Evolutionary conservation across 2,329 filamentous ascomycete genomes (phyloP).

Genomic region (Aspergillus fischeri): DNA sequence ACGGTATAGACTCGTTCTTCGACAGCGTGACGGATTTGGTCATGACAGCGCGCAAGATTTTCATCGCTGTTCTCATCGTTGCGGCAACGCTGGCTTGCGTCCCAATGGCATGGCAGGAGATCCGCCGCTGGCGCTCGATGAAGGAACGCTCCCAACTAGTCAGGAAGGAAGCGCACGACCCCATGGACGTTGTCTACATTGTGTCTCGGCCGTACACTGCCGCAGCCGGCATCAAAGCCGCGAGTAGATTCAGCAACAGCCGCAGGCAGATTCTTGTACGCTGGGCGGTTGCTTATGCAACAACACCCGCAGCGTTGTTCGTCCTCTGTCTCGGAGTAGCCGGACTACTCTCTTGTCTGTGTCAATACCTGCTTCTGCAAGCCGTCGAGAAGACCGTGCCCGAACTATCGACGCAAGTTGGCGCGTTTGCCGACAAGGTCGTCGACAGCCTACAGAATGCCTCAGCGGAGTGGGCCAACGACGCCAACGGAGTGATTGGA

Average conservation of each 20-base stretch:
- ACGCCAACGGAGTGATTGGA: slow-evolving; percentile 68
- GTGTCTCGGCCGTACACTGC: slow-evolving; percentile 76
- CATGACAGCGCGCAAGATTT: slow-evolving; percentile 66
- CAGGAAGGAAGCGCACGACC: slow-evolving; percentile 63
- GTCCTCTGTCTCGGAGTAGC: slow-evolving; percentile 77
- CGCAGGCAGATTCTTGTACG: slow-evolving; percentile 69
- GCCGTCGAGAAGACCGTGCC: slow-evolving; percentile 72
- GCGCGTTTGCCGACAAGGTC: slow-evolving; percentile 73
- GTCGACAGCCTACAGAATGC: slow-evolving; percentile 67
- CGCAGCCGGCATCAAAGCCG: slow-evolving; percentile 64
- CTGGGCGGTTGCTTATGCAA: slow-evolving; percentile 85
- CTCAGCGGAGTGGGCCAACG: slow-evolving; percentile 70
- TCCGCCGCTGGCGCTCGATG: slow-evolving; percentile 70
- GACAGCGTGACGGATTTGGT: slow-evolving; percentile 63
- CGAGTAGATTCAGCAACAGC: slow-evolving; percentile 58
- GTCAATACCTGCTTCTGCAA: slow-evolving; percentile 73
- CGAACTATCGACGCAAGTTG: slow-evolving; percentile 67
- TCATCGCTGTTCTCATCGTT: slow-evolving; percentile 69
- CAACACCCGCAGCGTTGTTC: slow-evolving; percentile 78
- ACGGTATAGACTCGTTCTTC: slow-evolving; percentile 81
- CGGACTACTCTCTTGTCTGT: slow-evolving; percentile 76
- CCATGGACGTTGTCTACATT: slow-evolving; percentile 86
- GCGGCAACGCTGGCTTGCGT: slow-evolving; percentile 69
- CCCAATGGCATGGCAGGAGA: slow-evolving; percentile 77
- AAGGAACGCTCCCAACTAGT: slow-evolving; percentile 66